These are phyloP conservation scores for Mastigamoeba balamuthi DNA, from an alignment of 78 protist species.

Conservation along the genomic window DNA sequence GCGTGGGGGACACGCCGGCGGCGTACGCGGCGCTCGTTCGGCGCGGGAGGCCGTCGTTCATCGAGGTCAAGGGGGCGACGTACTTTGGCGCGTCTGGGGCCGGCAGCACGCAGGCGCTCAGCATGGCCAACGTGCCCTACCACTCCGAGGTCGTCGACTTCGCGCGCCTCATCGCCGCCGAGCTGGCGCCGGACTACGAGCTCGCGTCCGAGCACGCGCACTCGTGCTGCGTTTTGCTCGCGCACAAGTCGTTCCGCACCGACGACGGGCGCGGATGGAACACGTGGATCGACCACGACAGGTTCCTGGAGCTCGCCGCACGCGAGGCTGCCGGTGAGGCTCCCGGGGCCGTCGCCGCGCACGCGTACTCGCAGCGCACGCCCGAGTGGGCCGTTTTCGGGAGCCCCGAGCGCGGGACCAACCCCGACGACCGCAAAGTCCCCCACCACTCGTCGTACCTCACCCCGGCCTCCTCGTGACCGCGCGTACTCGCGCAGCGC, in stretches of 20 bases:
- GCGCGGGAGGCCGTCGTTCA: constrained; percentile 65
- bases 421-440: too few species aligned
- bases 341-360: neutral
- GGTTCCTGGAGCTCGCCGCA: constrained; percentile 47
- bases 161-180: neutral
- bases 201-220: constrained; percentile 79
- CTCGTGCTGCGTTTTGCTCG: constrained; percentile 61
- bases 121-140: constrained; percentile 71
- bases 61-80: constrained; percentile 82
- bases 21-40: constrained; percentile 50
- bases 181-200: constrained; percentile 19
- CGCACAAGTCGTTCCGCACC: neutral
- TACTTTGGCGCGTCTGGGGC: constrained; percentile 38
- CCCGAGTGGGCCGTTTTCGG: constrained; percentile 61
- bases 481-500: too few species aligned
- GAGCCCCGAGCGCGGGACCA: constrained; percentile 35
- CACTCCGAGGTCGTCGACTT: constrained; percentile 44
- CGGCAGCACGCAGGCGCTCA: constrained; percentile 1
- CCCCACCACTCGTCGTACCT: too few species aligned
- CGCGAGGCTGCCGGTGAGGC: neutral
- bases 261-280: constrained; percentile 41
- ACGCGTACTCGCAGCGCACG: constrained; percentile 26
- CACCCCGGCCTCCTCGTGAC: too few species aligned
- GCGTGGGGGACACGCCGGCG: constrained; percentile 4
- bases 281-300: constrained; percentile 83